Evolutionary conservation across 2,329 filamentous ascomycete species (phyloP), one percentile per base, ranked within the genome.

Genomic region (Drechslera avenae): DNA sequence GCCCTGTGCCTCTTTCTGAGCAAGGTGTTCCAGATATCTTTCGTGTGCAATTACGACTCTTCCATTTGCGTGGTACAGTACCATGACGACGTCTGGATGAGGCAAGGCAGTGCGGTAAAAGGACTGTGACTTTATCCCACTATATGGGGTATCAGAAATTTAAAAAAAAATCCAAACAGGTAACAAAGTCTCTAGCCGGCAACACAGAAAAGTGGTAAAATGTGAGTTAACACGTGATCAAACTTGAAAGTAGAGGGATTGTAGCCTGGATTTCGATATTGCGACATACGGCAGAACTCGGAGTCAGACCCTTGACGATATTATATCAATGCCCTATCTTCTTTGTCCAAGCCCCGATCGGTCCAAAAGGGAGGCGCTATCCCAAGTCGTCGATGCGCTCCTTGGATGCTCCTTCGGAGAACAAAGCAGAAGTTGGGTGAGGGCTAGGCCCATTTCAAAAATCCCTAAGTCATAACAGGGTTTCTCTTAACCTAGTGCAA

Each of bases 31-130:
- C 14, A 63, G 36, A 16, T 56, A 46, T 5, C 41, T 12, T 26
- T 63, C 60, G 17, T 63, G 57, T 16, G 13, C 44, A 1, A 41
- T 31, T 14, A 57, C 47, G 5, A 56, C 56, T 28, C 39, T 46
- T 14, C 54, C 56, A 13, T 51, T 39, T 6, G 33, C 30, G 4
- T 55, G 36, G 37, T 60, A 56, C 6, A 56, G 46, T 1, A 62
- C 57, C 57, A 62, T 60, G 4, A 16, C 39, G 9, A 35, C 10
- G 16, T 26, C 8, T 0, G 10, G 21, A 1, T 42, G 9, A 30
- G 9, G 14, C 18, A 4, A 0, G 9, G 19, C 1, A 37, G 9
- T 42, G 4, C 2, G n/a, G n/a, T n/a, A n/a, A n/a, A n/a, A n/a
- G n/a, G n/a, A n/a, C n/a, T n/a, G n/a, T n/a, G n/a, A n/a, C n/a